phyloP scores from a whole-genome alignment of 441 rosid species.

The Gossypium lobatum region DNA sequence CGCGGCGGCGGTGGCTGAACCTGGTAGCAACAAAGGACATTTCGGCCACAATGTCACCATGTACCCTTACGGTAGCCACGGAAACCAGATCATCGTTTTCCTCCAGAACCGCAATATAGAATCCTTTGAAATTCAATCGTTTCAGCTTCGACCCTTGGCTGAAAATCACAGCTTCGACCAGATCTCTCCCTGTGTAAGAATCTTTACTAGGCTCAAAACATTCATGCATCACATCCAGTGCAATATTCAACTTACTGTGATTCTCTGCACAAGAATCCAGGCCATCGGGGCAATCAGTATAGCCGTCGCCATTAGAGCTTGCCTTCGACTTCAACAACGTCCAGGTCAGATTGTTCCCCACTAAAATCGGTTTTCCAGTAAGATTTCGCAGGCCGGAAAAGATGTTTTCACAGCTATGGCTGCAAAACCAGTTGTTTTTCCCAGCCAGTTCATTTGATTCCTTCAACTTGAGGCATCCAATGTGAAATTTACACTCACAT shows the following conservation, averaged over 20 bases:
- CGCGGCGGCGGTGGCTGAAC: slow-evolving; percentile 25
- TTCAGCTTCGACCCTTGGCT: slow-evolving; percentile 23
- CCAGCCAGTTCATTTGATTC: neutral
- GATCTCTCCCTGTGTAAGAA: slow-evolving; percentile 28
- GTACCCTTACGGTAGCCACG: slow-evolving; percentile 40
- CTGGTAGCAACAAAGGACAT: slow-evolving; percentile 39
- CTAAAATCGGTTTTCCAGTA: slow-evolving; percentile 24
- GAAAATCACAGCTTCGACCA: slow-evolving; percentile 39
- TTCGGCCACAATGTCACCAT: slow-evolving; percentile 34
- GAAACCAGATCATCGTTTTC: slow-evolving; percentile 30
- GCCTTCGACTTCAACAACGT: slow-evolving; percentile 30
- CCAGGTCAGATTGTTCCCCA: slow-evolving; percentile 41
- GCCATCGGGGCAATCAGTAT: neutral
- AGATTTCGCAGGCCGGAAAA: slow-evolving; percentile 27
- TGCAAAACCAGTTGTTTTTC: slow-evolving; percentile 46
- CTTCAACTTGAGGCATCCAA: slow-evolving; percentile 23
- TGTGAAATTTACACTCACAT: slow-evolving; percentile 42
- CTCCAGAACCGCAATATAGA: slow-evolving; percentile 39
- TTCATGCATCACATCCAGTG: slow-evolving; percentile 44
- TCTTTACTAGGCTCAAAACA: slow-evolving; percentile 49
- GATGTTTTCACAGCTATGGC: slow-evolving; percentile 33
- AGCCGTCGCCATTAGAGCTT: neutral
- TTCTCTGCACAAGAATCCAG: slow-evolving; percentile 22
- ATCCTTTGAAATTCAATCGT: slow-evolving; percentile 34
- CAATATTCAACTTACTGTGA: slow-evolving; percentile 32